Evolutionary conservation across 352 stramenopile species (phyloP), one percentile per base, ranked within the genome.

Genomic region (Phytophthora ohioensis): DNA sequence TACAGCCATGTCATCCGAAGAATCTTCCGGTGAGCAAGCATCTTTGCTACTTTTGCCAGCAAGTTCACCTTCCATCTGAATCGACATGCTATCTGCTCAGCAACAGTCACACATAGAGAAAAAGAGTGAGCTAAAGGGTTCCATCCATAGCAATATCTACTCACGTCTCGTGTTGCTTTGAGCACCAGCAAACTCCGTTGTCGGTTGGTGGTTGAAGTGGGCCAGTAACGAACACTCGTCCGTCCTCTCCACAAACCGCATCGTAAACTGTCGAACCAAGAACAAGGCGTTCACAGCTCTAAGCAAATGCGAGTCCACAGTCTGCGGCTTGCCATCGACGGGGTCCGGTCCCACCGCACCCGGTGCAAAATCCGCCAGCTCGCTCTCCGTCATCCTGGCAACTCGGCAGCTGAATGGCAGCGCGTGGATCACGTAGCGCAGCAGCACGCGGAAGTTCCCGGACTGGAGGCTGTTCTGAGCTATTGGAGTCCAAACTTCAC

Each of bases 391-490:
- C 82, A 91, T 88, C 30, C 76, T 75, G 15, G 88, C 83, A 36
- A 91, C 70, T 57, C 73, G 81, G 35, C 75, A 90, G 73, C 80
- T 80, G 5, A 90, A 74, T 45, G 82, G 79, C 62, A 93, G 70
- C 56, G 60, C 27, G 31, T 91, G 81, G 39, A 90, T 82, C 57
- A 81, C 76, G 47, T 75, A 81, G 21, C 85, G 88, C 57, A 93
- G 61, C 64, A 95, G 65, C 51, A 94, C 84, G 34, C 83, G 81
- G 57, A 94, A 95, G 69, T 95, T 95, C 41, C 88, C 85, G 0
- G 84, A 93, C 17, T 64, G 62, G 32, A 91, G 65, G 48, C 75
- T 95, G 73, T 95, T 93, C 46, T 81, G 73, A 8, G 74, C 87
- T 94, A 51, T 41, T 54, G 10, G 31, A 42, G 59, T 45, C 21